phyloP scores from a whole-genome alignment of 129 eudicot species.

The Rutidosis leptorrhynchoides region DNA sequence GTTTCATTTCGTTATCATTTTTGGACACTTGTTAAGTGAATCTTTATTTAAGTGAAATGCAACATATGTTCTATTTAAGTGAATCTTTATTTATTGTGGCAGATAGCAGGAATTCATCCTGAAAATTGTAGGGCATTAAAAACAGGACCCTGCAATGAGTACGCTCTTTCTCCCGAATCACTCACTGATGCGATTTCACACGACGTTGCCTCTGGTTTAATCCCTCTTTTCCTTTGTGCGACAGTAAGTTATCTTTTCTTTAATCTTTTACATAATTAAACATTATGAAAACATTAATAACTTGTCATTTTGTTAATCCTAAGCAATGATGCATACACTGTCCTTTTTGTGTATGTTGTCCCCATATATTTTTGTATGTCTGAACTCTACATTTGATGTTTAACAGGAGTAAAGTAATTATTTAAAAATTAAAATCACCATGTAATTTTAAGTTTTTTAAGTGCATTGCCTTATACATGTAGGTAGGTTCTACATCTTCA shows the following conservation, averaged over 20 bases:
- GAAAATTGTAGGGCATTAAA: constrained; percentile 68
- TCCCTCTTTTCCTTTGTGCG: constrained; percentile 87
- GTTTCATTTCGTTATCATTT: constrained; percentile 2
- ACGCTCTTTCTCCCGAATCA: constrained; percentile 78
- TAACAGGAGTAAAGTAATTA: constrained; percentile 9
- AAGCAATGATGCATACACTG: constrained; percentile 14
- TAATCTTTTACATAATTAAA: neutral
- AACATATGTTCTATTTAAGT: neutral
- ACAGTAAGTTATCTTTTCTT: constrained; percentile 67
- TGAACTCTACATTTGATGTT: neutral
- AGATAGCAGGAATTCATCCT: constrained; percentile 89
- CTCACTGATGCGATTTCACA: constrained; percentile 54
- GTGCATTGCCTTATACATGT: constrained; percentile 18
- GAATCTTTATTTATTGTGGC: constrained; percentile 21
- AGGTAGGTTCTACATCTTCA: constrained; percentile 97
- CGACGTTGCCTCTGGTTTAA: constrained; percentile 67
- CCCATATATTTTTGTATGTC: neutral
- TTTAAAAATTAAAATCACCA: neutral
- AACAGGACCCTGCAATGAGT: constrained; percentile 59
- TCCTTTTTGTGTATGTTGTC: constrained; percentile 10
- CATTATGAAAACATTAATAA: neutral
- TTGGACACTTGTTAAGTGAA: neutral
- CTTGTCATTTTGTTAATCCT: neutral
- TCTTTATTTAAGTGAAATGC: too few relatives aligned
- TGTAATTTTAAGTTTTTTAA: constrained; percentile 3